Base-by-base conservation (phyloP, 352 stramenopile genomes). In the Phytopythium montanum region DNA sequence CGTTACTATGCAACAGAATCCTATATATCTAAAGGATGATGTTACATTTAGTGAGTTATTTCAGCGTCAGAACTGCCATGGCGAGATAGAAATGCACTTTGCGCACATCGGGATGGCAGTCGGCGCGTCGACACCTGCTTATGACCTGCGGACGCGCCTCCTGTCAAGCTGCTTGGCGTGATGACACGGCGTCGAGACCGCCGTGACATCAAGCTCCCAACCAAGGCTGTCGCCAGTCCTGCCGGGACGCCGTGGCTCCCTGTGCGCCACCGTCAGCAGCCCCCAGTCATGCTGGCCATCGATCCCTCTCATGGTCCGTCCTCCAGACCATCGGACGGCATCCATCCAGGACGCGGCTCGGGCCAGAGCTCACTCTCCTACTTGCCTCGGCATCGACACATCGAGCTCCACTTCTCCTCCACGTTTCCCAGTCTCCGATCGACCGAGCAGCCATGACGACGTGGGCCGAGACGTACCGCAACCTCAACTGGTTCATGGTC, bases 401-500 rank as follows among this genome's bases (percentile, higher is more conserved):
- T 44, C 31, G 16, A 46, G 9, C 51, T 23, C 51, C 51, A 2
- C 50, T 9, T 29, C 29, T n/a, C 5, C 48, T n/a, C 13, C 45
- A n/a, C 28, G 9, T n/a, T 1, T 29, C 14, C 18, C 5, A 38
- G 49, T 9, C 29, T 21, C 49, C 29, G 49, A 41, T 10, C 31
- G 31, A 36, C 31, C 31, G 31, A 36, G n/a, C 26, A 66, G 66
- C 23, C 19, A 89, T 89, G 77, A 68, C 75, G 56, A 73, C 75
- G 42, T 82, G 77, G 70, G 55, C 61, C 21, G 83, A 95, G 56
- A 72, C 81, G 60, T 75, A 90, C 56, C 69, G 75, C 42, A 96
- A 94, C 54, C 85, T 98, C 66, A 98, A 98, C 78, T 99, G 89
- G 87, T 96, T 96, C 36, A 99, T 99, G 96, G 72, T 91, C 52